Percentiles rank a stretch among this genome's conserved stretches.
Conservation (phyloP, 2,329 filamentous ascomycete species). For the Neofusicoccum sp. region DNA sequence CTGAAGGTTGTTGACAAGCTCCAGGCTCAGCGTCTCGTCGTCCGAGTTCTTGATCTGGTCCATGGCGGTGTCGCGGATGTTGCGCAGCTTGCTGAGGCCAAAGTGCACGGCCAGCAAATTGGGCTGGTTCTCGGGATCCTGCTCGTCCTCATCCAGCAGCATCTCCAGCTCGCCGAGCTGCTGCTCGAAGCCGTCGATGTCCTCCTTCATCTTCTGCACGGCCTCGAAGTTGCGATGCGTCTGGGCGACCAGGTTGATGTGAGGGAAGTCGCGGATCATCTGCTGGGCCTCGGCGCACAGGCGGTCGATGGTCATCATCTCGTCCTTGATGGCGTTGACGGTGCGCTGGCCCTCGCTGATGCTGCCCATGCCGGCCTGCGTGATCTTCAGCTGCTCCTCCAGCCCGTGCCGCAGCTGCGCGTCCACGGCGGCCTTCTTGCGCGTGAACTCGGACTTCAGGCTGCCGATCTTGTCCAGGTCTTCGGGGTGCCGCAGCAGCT, state of each 20-base stretch:
- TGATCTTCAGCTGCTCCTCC: slow-evolving; percentile 89
- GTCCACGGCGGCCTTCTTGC: slow-evolving; percentile 91
- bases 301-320: slow-evolving; percentile 98
- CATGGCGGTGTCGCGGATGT: slow-evolving; percentile 94
- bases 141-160: slow-evolving; percentile 79
- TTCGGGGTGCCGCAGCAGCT: slow-evolving; percentile 91
- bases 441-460: slow-evolving; percentile 86
- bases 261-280: slow-evolving; percentile 94
- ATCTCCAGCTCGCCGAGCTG: slow-evolving; percentile 72
- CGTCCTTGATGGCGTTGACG: slow-evolving; percentile 90
- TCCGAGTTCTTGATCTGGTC: slow-evolving; percentile 81
- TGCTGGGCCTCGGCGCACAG: slow-evolving; percentile 95
- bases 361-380: slow-evolving; percentile 86
- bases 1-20: slow-evolving; percentile 73
- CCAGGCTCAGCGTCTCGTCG: slow-evolving; percentile 75
- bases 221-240: slow-evolving; percentile 95
- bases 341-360: slow-evolving; percentile 88
- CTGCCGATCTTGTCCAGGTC: slow-evolving; percentile 93
- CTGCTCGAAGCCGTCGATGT: slow-evolving; percentile 82
- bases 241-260: slow-evolving; percentile 87
- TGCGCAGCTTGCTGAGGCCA: slow-evolving; percentile 84
- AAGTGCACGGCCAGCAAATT: slow-evolving; percentile 89
- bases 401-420: slow-evolving; percentile 84
- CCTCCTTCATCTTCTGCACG: slow-evolving; percentile 87
- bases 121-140: slow-evolving; percentile 83